Conservation (phyloP, 2,329 filamentous ascomycete genomes). For the Ophiostoma ips region DNA sequence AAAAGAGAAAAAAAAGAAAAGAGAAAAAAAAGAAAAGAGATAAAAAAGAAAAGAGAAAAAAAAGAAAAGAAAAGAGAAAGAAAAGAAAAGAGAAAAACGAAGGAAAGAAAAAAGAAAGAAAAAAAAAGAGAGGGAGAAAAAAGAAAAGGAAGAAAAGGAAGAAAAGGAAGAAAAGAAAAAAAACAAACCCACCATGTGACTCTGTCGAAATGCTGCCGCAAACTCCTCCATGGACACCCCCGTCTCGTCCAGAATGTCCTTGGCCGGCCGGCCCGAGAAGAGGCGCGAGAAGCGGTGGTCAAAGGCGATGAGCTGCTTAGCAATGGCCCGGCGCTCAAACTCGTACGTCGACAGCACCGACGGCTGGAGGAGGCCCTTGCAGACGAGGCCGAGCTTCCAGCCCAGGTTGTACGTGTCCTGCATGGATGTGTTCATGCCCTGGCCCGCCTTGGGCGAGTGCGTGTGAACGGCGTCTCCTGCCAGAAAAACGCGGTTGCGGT, state of each 20-base stretch:
- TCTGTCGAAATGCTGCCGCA: conserved; percentile 9
- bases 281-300: conserved; percentile 34
- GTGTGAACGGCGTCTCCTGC: conserved; percentile 40
- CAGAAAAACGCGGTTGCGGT: conserved; percentile 40
- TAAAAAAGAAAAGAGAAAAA: too few relatives aligned
- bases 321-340: conserved; percentile 36
- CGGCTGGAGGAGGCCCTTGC: conserved; percentile 20
- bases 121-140: too few relatives aligned
- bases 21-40: too few relatives aligned
- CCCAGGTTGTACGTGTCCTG: conserved; percentile 37
- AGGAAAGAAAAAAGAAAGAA: too few relatives aligned
- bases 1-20: too few relatives aligned
- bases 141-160: too few relatives aligned
- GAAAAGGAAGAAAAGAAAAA: too few relatives aligned
- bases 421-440: conserved; percentile 50
- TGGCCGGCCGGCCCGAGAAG: conserved; percentile 36
- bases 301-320: conserved; percentile 44
- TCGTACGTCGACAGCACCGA: conserved; percentile 29
- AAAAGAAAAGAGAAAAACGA: too few relatives aligned
- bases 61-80: too few relatives aligned
- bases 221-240: conserved; percentile 45
- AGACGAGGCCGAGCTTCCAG: conserved; percentile 29
- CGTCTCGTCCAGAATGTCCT: conserved; percentile 40
- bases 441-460: conserved; percentile 37
- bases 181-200: background rate